Conservation (phyloP, 2,329 filamentous ascomycete genomes). For the Bipolaris bicolor region DNA sequence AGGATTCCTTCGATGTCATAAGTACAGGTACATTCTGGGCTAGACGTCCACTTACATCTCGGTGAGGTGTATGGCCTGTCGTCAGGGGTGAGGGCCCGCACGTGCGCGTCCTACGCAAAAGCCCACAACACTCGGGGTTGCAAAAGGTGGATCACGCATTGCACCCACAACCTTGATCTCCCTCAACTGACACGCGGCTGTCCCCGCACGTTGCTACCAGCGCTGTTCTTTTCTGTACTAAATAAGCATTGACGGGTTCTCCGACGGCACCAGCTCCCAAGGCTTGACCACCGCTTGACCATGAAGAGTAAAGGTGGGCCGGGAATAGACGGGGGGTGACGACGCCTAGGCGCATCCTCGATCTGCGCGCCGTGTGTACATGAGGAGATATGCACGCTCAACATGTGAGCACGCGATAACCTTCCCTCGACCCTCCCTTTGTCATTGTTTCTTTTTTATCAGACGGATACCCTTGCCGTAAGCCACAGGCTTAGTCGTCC, state of each 20-base stretch:
- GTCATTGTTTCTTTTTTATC: not conserved
- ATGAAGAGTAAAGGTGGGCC: slow-evolving; percentile 1
- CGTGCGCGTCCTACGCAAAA: not conserved
- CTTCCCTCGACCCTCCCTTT: not conserved
- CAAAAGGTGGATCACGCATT: not conserved
- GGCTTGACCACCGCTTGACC: slow-evolving; percentile 5
- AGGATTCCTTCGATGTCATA: too few species aligned
- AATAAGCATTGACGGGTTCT: slow-evolving; percentile 1
- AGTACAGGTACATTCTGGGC: too few species aligned
- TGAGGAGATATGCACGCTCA: slow-evolving; percentile 1
- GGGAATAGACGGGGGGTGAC: slow-evolving; percentile 1
- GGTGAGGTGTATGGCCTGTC: not conserved
- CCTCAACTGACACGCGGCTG: slow-evolving; percentile 3
- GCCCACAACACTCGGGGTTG: not conserved
- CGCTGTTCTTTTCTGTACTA: not conserved
- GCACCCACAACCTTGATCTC: not conserved
- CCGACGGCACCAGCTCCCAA: not conserved
- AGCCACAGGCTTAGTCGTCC: not conserved
- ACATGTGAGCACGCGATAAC: slow-evolving; percentile 13
- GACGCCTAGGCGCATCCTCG: slow-evolving; percentile 12
- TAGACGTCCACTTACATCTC: not conserved
- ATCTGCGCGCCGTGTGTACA: slow-evolving; percentile 6
- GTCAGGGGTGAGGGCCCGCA: not conserved
- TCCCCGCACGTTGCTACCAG: not conserved
- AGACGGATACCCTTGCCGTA: not conserved